phyloP scores from a whole-genome alignment of 1,139 yeast species.

The Candida buenavistaensis region DNA sequence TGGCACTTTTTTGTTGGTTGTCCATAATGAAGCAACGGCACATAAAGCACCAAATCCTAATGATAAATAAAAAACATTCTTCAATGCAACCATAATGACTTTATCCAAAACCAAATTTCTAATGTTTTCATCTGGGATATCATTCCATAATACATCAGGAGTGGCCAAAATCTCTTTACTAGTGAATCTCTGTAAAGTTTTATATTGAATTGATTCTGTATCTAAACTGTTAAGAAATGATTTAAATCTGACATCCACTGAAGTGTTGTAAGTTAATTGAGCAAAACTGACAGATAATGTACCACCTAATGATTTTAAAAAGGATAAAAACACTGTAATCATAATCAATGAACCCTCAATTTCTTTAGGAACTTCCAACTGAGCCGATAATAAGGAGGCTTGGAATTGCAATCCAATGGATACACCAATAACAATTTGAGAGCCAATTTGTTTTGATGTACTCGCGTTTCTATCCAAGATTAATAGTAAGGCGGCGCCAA shows the following conservation, averaged over 20 bases:
- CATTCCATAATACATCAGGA: slow-evolving; percentile 26
- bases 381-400: slow-evolving; percentile 50
- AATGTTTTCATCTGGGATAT: slow-evolving; percentile 22
- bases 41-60: slow-evolving; percentile 33
- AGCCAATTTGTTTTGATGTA: slow-evolving; percentile 46
- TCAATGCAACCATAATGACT: slow-evolving; percentile 36
- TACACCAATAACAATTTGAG: slow-evolving; percentile 52
- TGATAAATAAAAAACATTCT: slow-evolving; percentile 39
- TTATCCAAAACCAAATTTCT: slow-evolving; percentile 24
- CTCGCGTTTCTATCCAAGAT: slow-evolving; percentile 39
- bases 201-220: slow-evolving; percentile 17
- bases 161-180: slow-evolving; percentile 24
- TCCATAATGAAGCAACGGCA: slow-evolving; percentile 28
- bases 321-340: slow-evolving; percentile 48
- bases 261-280: slow-evolving; percentile 42
- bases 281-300: slow-evolving; percentile 47
- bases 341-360: slow-evolving; percentile 50
- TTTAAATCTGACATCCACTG: slow-evolving; percentile 23
- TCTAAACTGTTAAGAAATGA: slow-evolving; percentile 16
- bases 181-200: slow-evolving; percentile 19
- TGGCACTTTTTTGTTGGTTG: slow-evolving; percentile 44
- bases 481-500: slow-evolving; percentile 54
- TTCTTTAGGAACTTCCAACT: slow-evolving; percentile 52
- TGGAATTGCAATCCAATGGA: slow-evolving; percentile 57
- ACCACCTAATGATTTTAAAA: slow-evolving; percentile 49